phyloP scores from a whole-genome alignment of 176 grass and related monocot genomes.

The Chrysopogon serrulatus region DNA sequence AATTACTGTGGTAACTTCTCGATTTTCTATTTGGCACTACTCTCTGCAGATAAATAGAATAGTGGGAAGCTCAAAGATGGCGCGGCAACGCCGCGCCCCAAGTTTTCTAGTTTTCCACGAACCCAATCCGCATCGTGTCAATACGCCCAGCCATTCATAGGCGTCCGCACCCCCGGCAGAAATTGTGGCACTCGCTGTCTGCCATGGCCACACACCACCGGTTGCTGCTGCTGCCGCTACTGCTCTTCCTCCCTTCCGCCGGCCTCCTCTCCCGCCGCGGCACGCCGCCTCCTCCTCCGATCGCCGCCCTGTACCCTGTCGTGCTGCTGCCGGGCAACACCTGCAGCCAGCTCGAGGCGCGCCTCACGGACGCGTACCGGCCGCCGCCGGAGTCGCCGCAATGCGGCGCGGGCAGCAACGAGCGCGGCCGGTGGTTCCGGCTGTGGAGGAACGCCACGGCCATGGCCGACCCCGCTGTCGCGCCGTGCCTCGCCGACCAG shows the following conservation, averaged over 20 bases:
- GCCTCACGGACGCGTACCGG: constrained; percentile 17
- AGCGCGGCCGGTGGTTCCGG: constrained; percentile 11
- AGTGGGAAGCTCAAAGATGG: no score
- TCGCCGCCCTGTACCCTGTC: not conserved
- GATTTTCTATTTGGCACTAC: no score
- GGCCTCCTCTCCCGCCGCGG: not conserved
- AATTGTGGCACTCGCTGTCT: not conserved
- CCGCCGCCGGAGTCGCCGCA: not conserved
- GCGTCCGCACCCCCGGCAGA: not conserved
- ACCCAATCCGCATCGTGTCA: not conserved
- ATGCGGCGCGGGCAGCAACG: not conserved
- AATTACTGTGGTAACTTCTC: no score
- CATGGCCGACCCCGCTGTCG: not conserved
- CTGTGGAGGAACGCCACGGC: constrained; percentile 31
- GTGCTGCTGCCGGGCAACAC: constrained; percentile 14
- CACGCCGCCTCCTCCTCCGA: not conserved
- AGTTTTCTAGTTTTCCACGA: no score
- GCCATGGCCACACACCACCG: not conserved
- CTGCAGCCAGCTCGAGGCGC: constrained; percentile 21
- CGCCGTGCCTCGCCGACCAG: constrained; percentile 16
- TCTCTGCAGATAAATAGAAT: no score
- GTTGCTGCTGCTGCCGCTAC: not conserved
- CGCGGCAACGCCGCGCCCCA: no score
- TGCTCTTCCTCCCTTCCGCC: not conserved
- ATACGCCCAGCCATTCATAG: not conserved